Percentiles rank a stretch among this genome's conserved stretches.
Evolutionary conservation across 306 rosid genomes (phyloP).

Genomic region (Hippophae tibetana): DNA sequence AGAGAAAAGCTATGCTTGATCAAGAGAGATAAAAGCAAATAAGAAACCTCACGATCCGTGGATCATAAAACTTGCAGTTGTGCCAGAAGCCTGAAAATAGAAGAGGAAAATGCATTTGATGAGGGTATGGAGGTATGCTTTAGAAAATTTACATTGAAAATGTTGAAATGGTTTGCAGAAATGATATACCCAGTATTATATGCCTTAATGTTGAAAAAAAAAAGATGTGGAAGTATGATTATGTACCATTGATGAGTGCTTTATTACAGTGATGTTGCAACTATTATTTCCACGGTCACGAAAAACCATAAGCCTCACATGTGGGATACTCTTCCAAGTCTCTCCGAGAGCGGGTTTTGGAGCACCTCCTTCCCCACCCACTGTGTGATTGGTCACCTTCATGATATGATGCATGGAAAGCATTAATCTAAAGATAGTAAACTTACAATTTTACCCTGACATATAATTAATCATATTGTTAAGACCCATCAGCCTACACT

Average conservation of each 20-base stretch:
- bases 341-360: slow-evolving; percentile 92
- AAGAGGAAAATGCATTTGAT: not conserved
- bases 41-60: slow-evolving; percentile 1
- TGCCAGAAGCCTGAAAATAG: slow-evolving; percentile 53
- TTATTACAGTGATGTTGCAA: slow-evolving; percentile 41
- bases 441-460: not conserved
- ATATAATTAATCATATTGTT: not conserved
- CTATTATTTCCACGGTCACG: slow-evolving; percentile 38
- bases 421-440: slow-evolving; percentile 9
- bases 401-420: slow-evolving; percentile 19
- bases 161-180: too few relatives aligned
- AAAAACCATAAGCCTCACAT: slow-evolving; percentile 57
- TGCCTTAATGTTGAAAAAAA: slow-evolving; percentile 3
- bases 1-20: too few relatives aligned
- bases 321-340: slow-evolving; percentile 88
- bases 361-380: slow-evolving; percentile 71
- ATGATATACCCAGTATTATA: not conserved
- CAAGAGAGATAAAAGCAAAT: not conserved
- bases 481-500: not conserved
- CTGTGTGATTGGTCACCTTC: slow-evolving; percentile 88
- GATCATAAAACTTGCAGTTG: slow-evolving; percentile 28
- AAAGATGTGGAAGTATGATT: slow-evolving; percentile 15
- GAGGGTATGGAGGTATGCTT: not conserved
- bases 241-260: slow-evolving; percentile 64
- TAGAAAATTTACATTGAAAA: not conserved